Conservation (phyloP, 73 alveolate species). For the Blepharisma stoltei region DNA sequence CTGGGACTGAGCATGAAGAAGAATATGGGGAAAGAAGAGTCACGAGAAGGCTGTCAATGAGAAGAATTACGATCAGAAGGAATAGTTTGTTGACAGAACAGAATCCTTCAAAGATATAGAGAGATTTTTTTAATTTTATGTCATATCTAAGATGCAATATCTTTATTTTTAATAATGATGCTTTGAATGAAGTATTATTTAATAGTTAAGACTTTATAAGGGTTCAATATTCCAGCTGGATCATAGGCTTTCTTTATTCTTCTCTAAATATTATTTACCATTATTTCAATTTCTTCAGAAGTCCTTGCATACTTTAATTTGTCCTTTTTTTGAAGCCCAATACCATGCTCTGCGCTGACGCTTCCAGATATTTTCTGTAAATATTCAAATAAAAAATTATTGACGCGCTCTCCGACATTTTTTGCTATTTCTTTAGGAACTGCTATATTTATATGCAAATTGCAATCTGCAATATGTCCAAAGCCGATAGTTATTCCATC, state of each 20-base stretch:
- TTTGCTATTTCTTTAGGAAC: background rate
- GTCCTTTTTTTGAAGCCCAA: slow-evolving; percentile 19
- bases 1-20: too few relatives aligned
- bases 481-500: background rate
- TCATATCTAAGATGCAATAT: too few relatives aligned
- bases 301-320: slow-evolving; percentile 1
- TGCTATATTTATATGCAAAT: background rate
- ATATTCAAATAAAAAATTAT: background rate
- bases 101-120: too few relatives aligned
- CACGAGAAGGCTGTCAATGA: too few relatives aligned
- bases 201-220: background rate
- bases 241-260: background rate
- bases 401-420: background rate
- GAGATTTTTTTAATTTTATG: too few relatives aligned
- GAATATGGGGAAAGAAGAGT: too few relatives aligned
- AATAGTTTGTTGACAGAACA: too few relatives aligned
- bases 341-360: slow-evolving; percentile 23
- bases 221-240: slow-evolving; percentile 21
- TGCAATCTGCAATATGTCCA: background rate
- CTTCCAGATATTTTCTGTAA: background rate
- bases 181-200: too few relatives aligned
- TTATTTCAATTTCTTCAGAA: background rate
- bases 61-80: too few relatives aligned
- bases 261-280: background rate
- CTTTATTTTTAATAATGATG: too few relatives aligned